Base-by-base conservation (phyloP, 2,329 filamentous ascomycete genomes). In the Fusarium sp. region DNA sequence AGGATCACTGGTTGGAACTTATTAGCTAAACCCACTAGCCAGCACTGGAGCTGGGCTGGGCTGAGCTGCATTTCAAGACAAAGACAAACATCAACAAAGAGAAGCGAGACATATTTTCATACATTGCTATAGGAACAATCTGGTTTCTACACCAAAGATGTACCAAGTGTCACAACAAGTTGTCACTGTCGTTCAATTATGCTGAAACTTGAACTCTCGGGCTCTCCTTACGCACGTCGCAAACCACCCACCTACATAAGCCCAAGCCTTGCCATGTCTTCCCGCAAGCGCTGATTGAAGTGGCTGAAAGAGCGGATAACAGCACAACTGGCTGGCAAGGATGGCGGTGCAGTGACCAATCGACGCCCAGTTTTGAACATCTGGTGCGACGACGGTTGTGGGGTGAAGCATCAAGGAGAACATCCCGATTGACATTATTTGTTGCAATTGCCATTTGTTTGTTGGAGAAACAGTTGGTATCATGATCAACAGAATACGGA, bases 281-380 rank as follows among this genome's bases (percentile, higher is more conserved):
- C 46, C 37, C 44, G 31, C 55, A 67, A 67, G 61, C 44, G 63
- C 63, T 66, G 46, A 63, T 63, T 49, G 64, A 52, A 58, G 66
- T 69, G 66, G 66, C 66, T 69, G 64, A 58, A 69, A 69, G n/a
- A 31, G 66, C 58, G 64, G 66, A 45, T 52, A 46, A 33, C 35
- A 52, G 29, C n/a, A 41, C n/a, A 11, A 25, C 44, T 46, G 42
- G 29, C 38, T 52, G 49, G 35, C 38, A 63, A 63, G 33, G 57
- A 69, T 68, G 38, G 63, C 65, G 63, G 63, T 68, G 65, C 65
- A 63, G 25, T 33, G 10, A 19, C 66, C 66, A 69, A 64, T 69
- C 9, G 29, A 29, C 14, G 16, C 12, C 25, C 52, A 42, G 19
- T 44, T 42, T 45, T 38, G n/a, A n/a, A n/a, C 39, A 42, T 52